Evolutionary conservation across 805 yeast genomes (phyloP).

Genomic region (Metschnikowia proteae): DNA sequence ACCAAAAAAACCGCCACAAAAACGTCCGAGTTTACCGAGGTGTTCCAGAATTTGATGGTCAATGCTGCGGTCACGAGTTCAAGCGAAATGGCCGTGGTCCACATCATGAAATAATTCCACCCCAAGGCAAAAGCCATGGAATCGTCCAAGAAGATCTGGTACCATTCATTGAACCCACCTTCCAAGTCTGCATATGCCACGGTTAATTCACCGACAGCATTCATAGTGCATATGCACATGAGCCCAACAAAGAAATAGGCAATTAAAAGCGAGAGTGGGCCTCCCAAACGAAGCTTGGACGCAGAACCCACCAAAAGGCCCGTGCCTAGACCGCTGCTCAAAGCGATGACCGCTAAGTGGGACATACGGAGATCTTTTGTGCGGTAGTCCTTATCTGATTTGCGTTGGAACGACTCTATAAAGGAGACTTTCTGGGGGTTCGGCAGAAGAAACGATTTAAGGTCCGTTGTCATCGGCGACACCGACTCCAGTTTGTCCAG

Average conservation of each 20-base stretch:
- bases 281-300: slow-evolving; percentile 23
- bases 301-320: slow-evolving; percentile 42
- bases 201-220: slow-evolving; percentile 49
- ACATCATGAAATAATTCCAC: slow-evolving; percentile 36
- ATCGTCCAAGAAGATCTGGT: slow-evolving; percentile 32
- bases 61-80: slow-evolving; percentile 28
- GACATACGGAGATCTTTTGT: slow-evolving; percentile 17
- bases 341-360: slow-evolving; percentile 33
- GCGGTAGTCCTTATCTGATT: slow-evolving; percentile 10
- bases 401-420: slow-evolving; percentile 16
- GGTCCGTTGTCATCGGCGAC: slow-evolving; percentile 11
- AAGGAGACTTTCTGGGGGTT: slow-evolving; percentile 1
- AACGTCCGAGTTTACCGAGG: slow-evolving; percentile 47
- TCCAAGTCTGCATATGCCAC: slow-evolving; percentile 53
- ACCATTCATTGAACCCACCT: slow-evolving; percentile 28
- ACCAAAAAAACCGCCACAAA: slow-evolving; percentile 52
- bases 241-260: slow-evolving; percentile 24
- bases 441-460: slow-evolving; percentile 7
- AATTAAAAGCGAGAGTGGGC: slow-evolving; percentile 23
- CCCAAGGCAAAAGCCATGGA: slow-evolving; percentile 36
- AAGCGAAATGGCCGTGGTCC: slow-evolving; percentile 20
- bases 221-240: slow-evolving; percentile 32
- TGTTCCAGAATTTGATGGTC: slow-evolving; percentile 58
- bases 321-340: slow-evolving; percentile 39
- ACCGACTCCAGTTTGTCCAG: slow-evolving; percentile 3